A percentile compares a stretch with the other conserved stretches of the same genome.
phyloP scores from a whole-genome alignment of 75 land plant genomes.

The Picea glauca region DNA sequence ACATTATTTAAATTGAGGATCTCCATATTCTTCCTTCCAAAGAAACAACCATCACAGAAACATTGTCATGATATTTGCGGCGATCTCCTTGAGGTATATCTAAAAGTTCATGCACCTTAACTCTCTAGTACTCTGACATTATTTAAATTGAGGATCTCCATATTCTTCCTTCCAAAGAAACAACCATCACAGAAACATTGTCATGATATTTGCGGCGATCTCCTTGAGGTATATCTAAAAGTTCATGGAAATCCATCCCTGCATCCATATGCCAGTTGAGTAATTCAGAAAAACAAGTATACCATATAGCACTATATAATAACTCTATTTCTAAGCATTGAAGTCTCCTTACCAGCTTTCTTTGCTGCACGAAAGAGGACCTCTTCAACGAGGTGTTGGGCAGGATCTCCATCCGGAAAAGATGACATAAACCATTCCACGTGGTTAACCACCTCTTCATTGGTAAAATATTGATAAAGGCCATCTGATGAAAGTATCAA shows the following conservation, averaged over 20 bases:
- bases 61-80: no score
- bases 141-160: slow-evolving; percentile 91
- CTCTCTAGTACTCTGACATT: neutral
- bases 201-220: slow-evolving; percentile 94
- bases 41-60: no score
- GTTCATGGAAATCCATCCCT: slow-evolving; percentile 98
- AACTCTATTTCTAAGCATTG: neutral
- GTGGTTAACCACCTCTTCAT: slow-evolving; percentile 92
- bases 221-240: slow-evolving; percentile 96
- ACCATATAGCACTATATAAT: neutral
- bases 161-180: slow-evolving; percentile 93
- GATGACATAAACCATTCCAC: slow-evolving; percentile 85
- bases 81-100: no score
- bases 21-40: no score
- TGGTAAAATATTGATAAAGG: slow-evolving; percentile 93
- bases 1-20: no score
- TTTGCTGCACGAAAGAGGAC: slow-evolving; percentile 95
- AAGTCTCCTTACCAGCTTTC: slow-evolving; percentile 67
- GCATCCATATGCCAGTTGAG: slow-evolving; percentile 12
- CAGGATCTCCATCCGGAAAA: slow-evolving; percentile 98
- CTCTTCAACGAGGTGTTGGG: slow-evolving; percentile 96
- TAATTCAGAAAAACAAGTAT: neutral
- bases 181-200: slow-evolving; percentile 92
- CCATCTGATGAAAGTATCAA: slow-evolving; percentile 97
- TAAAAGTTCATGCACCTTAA: no score